These are phyloP conservation scores for Lipomyces anomalus DNA, from an alignment of 805 yeast species.

Conservation along the genomic window DNA sequence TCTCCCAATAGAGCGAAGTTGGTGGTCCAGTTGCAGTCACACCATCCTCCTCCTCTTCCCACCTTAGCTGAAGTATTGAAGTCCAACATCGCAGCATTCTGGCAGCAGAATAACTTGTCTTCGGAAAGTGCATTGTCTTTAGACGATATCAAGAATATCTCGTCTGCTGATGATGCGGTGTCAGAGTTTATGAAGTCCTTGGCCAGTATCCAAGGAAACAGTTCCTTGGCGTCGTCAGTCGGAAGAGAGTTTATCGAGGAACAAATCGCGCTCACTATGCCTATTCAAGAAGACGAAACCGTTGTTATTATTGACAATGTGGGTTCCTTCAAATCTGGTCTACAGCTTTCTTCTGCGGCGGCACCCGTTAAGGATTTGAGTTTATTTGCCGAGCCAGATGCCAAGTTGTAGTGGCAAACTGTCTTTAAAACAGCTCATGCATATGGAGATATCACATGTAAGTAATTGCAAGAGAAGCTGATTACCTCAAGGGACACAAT, in stretches of 20 bases:
- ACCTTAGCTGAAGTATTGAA: slow-evolving; percentile 6
- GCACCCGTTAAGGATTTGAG: slow-evolving; percentile 38
- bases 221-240: slow-evolving; percentile 10
- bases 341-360: slow-evolving; percentile 57
- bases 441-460: too few species aligned
- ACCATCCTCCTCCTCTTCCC: slow-evolving; percentile 28
- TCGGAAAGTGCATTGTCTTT: slow-evolving; percentile 3
- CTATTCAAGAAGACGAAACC: slow-evolving; percentile 44
- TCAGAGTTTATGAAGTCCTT: slow-evolving; percentile 7
- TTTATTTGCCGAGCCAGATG: slow-evolving; percentile 11
- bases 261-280: slow-evolving; percentile 29
- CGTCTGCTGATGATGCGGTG: slow-evolving; percentile 4
- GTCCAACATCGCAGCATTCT: slow-evolving; percentile 9
- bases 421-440: too few species aligned
- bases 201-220: slow-evolving; percentile 2
- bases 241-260: slow-evolving; percentile 7
- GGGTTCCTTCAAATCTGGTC: slow-evolving; percentile 51
- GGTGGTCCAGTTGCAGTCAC: slow-evolving; percentile 62
- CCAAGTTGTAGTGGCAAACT: slow-evolving; percentile 16
- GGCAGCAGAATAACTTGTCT: slow-evolving; percentile 14
- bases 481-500: too few species aligned
- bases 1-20: slow-evolving; percentile 39
- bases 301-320: slow-evolving; percentile 35
- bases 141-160: slow-evolving; percentile 4
- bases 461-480: too few species aligned